Conservation (phyloP, 768 basidiomycete genomes). For the Suillus placidus region DNA sequence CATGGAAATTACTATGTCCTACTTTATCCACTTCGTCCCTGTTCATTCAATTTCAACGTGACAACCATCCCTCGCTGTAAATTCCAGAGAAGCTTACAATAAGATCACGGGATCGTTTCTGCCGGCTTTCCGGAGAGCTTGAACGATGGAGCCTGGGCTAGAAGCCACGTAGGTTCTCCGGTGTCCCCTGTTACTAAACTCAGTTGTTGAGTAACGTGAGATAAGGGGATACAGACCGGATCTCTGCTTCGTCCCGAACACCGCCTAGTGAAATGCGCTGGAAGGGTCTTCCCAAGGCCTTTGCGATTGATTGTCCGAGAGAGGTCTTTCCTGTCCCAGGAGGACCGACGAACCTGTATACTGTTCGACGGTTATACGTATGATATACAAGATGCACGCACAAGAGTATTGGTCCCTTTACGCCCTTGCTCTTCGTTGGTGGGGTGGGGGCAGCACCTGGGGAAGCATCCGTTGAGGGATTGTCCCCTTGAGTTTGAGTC, state of each 20-base stretch:
- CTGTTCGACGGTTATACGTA: neutral
- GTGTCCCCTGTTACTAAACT: conserved; percentile 48
- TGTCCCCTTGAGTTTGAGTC: neutral
- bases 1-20: conserved; percentile 85
- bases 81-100: conserved; percentile 38
- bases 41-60: conserved; percentile 12
- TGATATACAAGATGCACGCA: conserved; percentile 30
- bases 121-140: conserved; percentile 84
- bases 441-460: conserved; percentile 9
- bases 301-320: conserved; percentile 86
- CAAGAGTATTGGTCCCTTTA: conserved; percentile 78
- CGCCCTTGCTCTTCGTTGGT: conserved; percentile 37
- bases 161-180: conserved; percentile 90
- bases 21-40: conserved; percentile 92
- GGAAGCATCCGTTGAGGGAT: neutral
- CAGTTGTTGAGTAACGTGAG: conserved; percentile 10
- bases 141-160: conserved; percentile 82
- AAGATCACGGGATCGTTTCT: conserved; percentile 80
- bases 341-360: conserved; percentile 77
- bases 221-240: conserved; percentile 41
- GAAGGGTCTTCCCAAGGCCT: conserved; percentile 82
- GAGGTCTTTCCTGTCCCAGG: conserved; percentile 93
- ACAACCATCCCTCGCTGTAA: neutral
- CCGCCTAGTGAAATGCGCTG: conserved; percentile 92
- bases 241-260: conserved; percentile 90